Percentiles rank a stretch among this genome's conserved stretches.
These are phyloP conservation scores for Microbotryum saponariae DNA, from an alignment of 1,284 basidiomycete species.

Conservation along the genomic window DNA sequence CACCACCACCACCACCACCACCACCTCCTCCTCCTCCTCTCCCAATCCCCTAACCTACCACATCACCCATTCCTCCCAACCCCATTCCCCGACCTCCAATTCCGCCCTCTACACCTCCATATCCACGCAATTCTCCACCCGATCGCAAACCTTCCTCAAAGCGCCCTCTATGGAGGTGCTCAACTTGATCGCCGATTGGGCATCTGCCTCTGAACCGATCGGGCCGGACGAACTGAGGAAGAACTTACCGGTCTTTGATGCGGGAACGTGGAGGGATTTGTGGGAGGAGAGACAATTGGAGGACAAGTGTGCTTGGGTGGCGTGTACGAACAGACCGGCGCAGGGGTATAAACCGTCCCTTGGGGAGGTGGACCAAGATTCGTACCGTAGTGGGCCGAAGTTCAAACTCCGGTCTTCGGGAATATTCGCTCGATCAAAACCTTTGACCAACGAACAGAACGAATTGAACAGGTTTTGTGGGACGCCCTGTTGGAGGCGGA, in stretches of 20 bases:
- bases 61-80: constrained; percentile 6
- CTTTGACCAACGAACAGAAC: too few species aligned
- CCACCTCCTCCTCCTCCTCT: background rate
- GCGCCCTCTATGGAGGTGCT: background rate
- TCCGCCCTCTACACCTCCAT: background rate
- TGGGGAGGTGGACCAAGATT: too few species aligned
- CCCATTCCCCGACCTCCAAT: background rate
- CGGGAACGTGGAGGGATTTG: constrained; percentile 10
- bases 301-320: constrained; percentile 3
- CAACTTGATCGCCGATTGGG: background rate
- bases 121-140: background rate
- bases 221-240: background rate
- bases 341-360: too few species aligned
- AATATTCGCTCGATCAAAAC: too few species aligned
- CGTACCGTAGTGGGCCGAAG: too few species aligned
- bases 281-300: constrained; percentile 19
- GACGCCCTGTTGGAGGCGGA: too few species aligned
- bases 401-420: too few species aligned
- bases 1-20: background rate
- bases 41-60: constrained; percentile 3
- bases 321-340: too few species aligned
- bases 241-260: background rate
- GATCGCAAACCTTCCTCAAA: background rate
- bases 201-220: background rate
- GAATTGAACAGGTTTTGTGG: too few species aligned